phyloP scores from a whole-genome alignment of 1,284 basidiomycete species.

The Dichomitus squalens region DNA sequence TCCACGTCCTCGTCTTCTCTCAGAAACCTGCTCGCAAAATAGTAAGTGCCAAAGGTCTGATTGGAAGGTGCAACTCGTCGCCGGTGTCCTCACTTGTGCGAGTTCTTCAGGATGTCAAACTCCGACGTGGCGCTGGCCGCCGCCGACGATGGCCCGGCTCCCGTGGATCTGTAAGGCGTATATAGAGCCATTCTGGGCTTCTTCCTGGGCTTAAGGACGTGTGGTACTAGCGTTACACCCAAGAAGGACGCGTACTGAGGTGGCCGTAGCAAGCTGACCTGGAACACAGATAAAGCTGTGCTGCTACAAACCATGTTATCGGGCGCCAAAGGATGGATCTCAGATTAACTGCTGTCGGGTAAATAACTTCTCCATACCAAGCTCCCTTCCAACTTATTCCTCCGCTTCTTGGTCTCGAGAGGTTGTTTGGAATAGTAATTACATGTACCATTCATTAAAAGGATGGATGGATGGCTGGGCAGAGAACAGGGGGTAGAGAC shows the following conservation, averaged over 20 bases:
- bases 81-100: constrained; percentile 51
- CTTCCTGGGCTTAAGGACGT: no score
- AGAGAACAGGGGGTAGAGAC: no score
- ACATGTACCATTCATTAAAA: no score
- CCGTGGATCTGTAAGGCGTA: constrained; percentile 4
- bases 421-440: no score
- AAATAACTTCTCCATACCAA: no score
- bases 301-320: constrained; percentile 1
- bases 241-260: not conserved
- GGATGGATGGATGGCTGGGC: no score
- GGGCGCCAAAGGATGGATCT: not conserved
- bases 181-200: constrained; percentile 7
- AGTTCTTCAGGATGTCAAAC: constrained; percentile 65
- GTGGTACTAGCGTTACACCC: no score
- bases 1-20: constrained; percentile 55
- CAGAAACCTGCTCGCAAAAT: constrained; percentile 82
- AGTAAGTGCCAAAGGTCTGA: not conserved
- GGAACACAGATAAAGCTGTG: not conserved
- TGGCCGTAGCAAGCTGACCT: not conserved
- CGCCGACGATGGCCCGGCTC: not conserved
- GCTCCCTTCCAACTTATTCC: no score
- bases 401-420: no score
- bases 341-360: not conserved
- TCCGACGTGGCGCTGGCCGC: constrained; percentile 39
- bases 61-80: not conserved